phyloP scores from a whole-genome alignment of 2,329 filamentous ascomycete species.

The Calycina herbarum region DNA sequence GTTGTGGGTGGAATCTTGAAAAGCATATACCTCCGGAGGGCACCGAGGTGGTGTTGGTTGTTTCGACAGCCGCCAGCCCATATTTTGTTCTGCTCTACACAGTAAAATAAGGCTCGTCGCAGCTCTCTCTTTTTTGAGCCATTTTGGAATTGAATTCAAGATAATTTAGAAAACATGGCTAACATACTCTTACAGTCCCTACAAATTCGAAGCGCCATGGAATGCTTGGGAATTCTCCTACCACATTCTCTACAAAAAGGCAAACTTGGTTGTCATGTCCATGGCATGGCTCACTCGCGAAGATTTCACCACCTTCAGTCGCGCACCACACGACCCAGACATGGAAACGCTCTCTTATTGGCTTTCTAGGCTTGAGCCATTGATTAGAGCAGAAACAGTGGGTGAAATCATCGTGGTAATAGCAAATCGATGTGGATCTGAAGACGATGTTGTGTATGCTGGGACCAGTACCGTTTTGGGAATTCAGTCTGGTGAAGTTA shows the following conservation, averaged over 20 bases:
- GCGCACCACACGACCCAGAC: slow-evolving; percentile 59
- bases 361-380: slow-evolving; percentile 68
- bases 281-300: slow-evolving; percentile 77
- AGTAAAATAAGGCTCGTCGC: background rate
- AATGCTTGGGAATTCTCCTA: slow-evolving; percentile 47
- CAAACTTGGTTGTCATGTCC: slow-evolving; percentile 66
- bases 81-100: background rate
- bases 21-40: background rate
- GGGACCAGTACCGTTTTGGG: slow-evolving; percentile 73
- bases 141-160: background rate
- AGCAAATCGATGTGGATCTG: slow-evolving; percentile 68
- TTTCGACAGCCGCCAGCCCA: background rate
- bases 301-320: slow-evolving; percentile 48
- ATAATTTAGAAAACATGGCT: slow-evolving; percentile 11
- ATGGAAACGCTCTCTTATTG: slow-evolving; percentile 75
- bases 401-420: slow-evolving; percentile 69
- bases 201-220: slow-evolving; percentile 53
- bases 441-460: slow-evolving; percentile 67
- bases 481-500: slow-evolving; percentile 64
- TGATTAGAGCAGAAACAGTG: slow-evolving; percentile 51
- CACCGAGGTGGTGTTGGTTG: background rate
- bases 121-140: background rate
- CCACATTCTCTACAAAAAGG: slow-evolving; percentile 55
- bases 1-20: slow-evolving; percentile 1
- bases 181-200: slow-evolving; percentile 43